These are phyloP conservation scores for Talaromyces sp. DNA, from an alignment of 2,329 filamentous ascomycete genomes.

Conservation along the genomic window DNA sequence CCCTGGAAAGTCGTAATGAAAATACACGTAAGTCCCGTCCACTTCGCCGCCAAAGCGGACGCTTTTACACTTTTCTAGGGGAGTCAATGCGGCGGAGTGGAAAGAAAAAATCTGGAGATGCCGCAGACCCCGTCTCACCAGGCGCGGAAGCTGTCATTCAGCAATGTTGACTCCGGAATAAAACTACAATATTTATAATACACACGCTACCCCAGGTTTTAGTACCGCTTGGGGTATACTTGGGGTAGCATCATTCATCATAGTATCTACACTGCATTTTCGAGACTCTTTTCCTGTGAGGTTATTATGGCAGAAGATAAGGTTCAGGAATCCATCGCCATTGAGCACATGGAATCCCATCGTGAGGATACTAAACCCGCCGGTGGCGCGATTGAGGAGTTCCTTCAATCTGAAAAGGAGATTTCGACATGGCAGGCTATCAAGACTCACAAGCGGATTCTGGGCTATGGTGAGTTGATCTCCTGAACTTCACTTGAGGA, in stretches of 20 bases:
- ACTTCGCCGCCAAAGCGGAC: conserved; percentile 1
- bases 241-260: neutral
- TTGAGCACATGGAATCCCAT: neutral
- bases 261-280: neutral
- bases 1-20: neutral
- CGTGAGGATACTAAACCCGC: neutral
- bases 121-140: neutral
- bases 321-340: neutral
- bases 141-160: neutral
- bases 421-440: conserved; percentile 6
- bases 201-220: neutral
- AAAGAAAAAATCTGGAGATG: neutral
- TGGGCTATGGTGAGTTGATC: neutral
- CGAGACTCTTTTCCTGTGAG: neutral
- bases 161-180: neutral
- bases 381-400: neutral
- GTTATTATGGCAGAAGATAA: neutral
- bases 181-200: neutral
- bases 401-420: neutral
- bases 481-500: neutral
- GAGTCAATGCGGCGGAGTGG: neutral
- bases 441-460: neutral
- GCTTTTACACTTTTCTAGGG: neutral
- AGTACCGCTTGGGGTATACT: neutral
- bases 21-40: neutral